phyloP scores from a whole-genome alignment of 192 early-diverging fungal species.

The Thamnidium elegans region DNA sequence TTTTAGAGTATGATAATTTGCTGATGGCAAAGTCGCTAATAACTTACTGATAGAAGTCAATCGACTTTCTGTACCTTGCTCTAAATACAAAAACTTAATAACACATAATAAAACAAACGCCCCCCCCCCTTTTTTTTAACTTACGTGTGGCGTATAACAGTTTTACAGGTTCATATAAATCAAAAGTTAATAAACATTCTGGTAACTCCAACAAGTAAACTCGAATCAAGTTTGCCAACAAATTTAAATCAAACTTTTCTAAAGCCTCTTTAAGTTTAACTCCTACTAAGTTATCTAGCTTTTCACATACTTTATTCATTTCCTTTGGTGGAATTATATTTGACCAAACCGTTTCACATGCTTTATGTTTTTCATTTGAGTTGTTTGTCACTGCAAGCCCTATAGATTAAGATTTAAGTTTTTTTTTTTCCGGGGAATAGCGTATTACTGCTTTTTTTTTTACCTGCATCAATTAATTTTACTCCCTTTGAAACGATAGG shows the following conservation, averaged over 20 bases:
- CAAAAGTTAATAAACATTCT: slow-evolving; percentile 61
- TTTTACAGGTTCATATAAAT: slow-evolving; percentile 66
- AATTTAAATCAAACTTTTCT: slow-evolving; percentile 52
- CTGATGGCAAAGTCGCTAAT: slow-evolving; percentile 40
- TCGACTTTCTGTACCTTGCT: slow-evolving; percentile 16
- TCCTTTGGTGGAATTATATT: slow-evolving; percentile 47
- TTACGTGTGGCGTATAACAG: slow-evolving; percentile 59
- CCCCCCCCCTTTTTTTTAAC: neutral
- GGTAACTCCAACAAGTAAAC: slow-evolving; percentile 74
- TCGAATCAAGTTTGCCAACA: slow-evolving; percentile 55
- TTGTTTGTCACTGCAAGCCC: neutral
- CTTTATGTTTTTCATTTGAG: slow-evolving; percentile 22
- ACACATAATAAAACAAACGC: neutral
- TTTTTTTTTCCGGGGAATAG: too few species aligned
- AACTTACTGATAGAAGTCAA: slow-evolving; percentile 47
- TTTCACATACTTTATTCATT: slow-evolving; percentile 60
- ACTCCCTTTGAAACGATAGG: slow-evolving; percentile 4
- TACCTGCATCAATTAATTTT: slow-evolving; percentile 15
- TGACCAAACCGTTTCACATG: slow-evolving; percentile 59
- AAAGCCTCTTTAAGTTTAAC: slow-evolving; percentile 52
- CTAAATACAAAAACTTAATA: neutral
- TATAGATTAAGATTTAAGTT: neutral
- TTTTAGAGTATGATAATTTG: slow-evolving; percentile 47
- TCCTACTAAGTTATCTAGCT: slow-evolving; percentile 53
- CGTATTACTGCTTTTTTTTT: too few species aligned